These are phyloP conservation scores for Lodderomyces orthopsilosis DNA, from an alignment of 1,139 yeast genomes.

Conservation along the genomic window DNA sequence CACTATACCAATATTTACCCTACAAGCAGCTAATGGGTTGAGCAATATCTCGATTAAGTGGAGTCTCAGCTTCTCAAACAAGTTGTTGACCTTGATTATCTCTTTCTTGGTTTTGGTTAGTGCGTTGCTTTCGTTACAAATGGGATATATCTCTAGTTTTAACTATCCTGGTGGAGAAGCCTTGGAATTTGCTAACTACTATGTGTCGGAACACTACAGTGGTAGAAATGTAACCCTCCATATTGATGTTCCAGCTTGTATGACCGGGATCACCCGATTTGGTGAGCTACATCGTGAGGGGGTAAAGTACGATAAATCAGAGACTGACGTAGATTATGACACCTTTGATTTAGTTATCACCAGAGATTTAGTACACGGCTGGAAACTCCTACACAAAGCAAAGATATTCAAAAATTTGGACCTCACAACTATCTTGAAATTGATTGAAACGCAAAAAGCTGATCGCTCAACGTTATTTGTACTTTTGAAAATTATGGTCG, in stretches of 20 bases:
- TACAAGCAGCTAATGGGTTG: slow-evolving; percentile 65
- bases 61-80: slow-evolving; percentile 25
- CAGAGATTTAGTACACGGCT: slow-evolving; percentile 27
- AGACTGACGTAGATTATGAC: slow-evolving; percentile 40
- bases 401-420: slow-evolving; percentile 24
- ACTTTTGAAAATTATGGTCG: slow-evolving; percentile 15
- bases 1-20: slow-evolving; percentile 63
- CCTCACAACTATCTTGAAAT: slow-evolving; percentile 18
- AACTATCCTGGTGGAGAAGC: slow-evolving; percentile 94
- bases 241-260: slow-evolving; percentile 77
- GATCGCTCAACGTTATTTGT: slow-evolving; percentile 12
- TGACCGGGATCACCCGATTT: slow-evolving; percentile 83
- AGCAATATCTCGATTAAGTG: slow-evolving; percentile 39
- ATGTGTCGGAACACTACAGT: slow-evolving; percentile 20
- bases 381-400: slow-evolving; percentile 26
- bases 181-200: slow-evolving; percentile 49
- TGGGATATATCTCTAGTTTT: slow-evolving; percentile 62
- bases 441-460: slow-evolving; percentile 12
- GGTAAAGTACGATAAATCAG: slow-evolving; percentile 75
- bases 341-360: slow-evolving; percentile 61
- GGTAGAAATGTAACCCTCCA: slow-evolving; percentile 30
- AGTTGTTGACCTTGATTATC: slow-evolving; percentile 26
- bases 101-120: slow-evolving; percentile 32
- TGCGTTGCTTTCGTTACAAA: slow-evolving; percentile 42
- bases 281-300: slow-evolving; percentile 49